A percentile compares a stretch with the other conserved stretches of the same genome.
These are phyloP conservation scores for Zopfia rhizophila DNA, from an alignment of 2,329 filamentous ascomycete species.

Conservation along the genomic window DNA sequence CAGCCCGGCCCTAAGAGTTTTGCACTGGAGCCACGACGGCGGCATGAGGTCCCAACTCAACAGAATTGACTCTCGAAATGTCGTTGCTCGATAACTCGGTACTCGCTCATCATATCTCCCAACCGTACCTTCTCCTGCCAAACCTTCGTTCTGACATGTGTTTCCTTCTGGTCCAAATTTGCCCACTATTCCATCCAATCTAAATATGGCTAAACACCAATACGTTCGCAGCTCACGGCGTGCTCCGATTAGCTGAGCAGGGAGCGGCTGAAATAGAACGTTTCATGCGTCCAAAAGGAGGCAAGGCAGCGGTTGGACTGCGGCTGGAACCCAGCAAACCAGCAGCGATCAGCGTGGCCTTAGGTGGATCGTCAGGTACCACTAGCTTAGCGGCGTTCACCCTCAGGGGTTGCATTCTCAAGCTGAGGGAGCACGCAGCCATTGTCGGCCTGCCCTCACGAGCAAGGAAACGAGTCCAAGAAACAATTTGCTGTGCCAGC, in stretches of 20 bases:
- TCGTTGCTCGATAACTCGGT: no score
- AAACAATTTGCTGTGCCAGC: slow-evolving; percentile 7
- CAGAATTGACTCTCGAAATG: slow-evolving; percentile 1
- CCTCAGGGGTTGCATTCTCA: slow-evolving; percentile 5
- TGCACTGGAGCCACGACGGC: not conserved
- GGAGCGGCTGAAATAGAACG: no score
- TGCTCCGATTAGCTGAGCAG: no score
- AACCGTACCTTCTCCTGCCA: slow-evolving; percentile 12
- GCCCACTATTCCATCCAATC: slow-evolving; percentile 20
- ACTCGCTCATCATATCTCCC: no score
- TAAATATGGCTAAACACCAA: slow-evolving; percentile 28
- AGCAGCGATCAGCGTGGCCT: slow-evolving; percentile 25
- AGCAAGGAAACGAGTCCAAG: no score
- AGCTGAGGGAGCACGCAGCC: no score
- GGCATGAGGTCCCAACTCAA: not conserved
- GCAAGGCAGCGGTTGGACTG: slow-evolving; percentile 17
- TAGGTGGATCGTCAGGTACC: slow-evolving; percentile 48
- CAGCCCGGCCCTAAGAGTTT: not conserved
- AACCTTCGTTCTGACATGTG: slow-evolving; percentile 8
- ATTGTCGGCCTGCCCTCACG: no score
- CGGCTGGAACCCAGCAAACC: slow-evolving; percentile 33
- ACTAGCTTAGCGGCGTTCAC: slow-evolving; percentile 4
- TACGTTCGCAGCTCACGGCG: slow-evolving; percentile 26
- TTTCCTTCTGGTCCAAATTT: not conserved
- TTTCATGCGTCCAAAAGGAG: slow-evolving; percentile 42